phyloP scores from a whole-genome alignment of 2,329 filamentous ascomycete species.

The Colletotrichum sp. region DNA sequence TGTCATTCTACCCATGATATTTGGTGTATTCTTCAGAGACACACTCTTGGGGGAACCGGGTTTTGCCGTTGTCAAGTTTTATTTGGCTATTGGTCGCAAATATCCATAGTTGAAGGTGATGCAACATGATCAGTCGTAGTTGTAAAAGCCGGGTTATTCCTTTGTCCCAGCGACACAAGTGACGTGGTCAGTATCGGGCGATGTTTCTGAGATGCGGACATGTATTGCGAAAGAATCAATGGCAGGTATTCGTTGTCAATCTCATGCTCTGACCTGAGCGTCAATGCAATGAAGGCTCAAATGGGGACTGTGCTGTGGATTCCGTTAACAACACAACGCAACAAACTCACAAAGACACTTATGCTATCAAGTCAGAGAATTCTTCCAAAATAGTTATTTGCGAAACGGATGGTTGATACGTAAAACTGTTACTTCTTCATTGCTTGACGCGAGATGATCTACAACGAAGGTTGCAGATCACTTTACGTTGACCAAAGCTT shows the following conservation, averaged over 20 bases:
- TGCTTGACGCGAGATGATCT: background rate
- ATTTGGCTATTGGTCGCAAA: background rate
- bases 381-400: background rate
- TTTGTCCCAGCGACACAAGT: background rate
- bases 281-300: background rate
- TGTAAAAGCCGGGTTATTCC: background rate
- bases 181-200: background rate
- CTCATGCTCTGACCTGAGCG: background rate
- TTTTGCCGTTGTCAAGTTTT: background rate
- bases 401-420: background rate
- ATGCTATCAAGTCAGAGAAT: accelerated
- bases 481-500: background rate
- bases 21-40: accelerated
- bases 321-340: background rate
- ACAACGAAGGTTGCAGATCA: background rate
- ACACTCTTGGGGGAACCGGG: accelerated
- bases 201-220: background rate
- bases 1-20: background rate
- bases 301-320: background rate
- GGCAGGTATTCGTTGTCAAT: background rate
- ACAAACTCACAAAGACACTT: background rate
- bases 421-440: background rate
- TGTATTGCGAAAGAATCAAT: accelerated
- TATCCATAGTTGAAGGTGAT: background rate
- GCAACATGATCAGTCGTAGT: background rate